Evolutionary conservation across 306 rosid genomes (phyloP).

Genomic region (Benincasa hispida): DNA sequence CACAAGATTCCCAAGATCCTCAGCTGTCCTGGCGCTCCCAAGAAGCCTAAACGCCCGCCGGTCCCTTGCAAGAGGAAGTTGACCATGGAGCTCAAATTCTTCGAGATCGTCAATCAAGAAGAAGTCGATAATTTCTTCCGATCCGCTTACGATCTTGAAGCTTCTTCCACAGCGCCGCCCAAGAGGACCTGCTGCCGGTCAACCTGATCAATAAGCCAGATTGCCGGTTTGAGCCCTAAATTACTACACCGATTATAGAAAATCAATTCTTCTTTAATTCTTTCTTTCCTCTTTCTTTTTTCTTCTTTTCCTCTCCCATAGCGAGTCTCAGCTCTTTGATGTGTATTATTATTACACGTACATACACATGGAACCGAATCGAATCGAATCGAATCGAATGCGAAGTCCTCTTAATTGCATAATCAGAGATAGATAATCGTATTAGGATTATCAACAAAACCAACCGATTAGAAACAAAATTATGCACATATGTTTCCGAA

Average conservation of each 20-base stretch:
- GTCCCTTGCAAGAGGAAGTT: slow-evolving; percentile 33
- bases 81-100: slow-evolving; percentile 29
- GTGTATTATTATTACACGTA: slow-evolving; percentile 10
- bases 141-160: slow-evolving; percentile 19
- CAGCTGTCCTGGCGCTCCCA: slow-evolving; percentile 44
- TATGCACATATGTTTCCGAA: neutral
- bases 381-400: neutral
- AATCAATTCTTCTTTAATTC: slow-evolving; percentile 2
- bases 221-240: slow-evolving; percentile 23
- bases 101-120: slow-evolving; percentile 27
- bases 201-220: neutral
- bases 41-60: slow-evolving; percentile 21
- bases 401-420: neutral
- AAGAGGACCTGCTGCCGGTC: slow-evolving; percentile 18
- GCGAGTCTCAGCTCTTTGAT: slow-evolving; percentile 5
- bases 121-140: slow-evolving; percentile 41
- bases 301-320: neutral
- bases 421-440: slow-evolving; percentile 8
- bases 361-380: slow-evolving; percentile 1
- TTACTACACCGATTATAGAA: slow-evolving; percentile 16
- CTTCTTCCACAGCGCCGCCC: neutral
- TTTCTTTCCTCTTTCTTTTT: neutral
- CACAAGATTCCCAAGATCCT: slow-evolving; percentile 26
- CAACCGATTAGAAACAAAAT: neutral
- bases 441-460: neutral